These are phyloP conservation scores for Pseudogymnoascus sp. DNA, from an alignment of 2,329 filamentous ascomycete genomes.

Conservation along the genomic window DNA sequence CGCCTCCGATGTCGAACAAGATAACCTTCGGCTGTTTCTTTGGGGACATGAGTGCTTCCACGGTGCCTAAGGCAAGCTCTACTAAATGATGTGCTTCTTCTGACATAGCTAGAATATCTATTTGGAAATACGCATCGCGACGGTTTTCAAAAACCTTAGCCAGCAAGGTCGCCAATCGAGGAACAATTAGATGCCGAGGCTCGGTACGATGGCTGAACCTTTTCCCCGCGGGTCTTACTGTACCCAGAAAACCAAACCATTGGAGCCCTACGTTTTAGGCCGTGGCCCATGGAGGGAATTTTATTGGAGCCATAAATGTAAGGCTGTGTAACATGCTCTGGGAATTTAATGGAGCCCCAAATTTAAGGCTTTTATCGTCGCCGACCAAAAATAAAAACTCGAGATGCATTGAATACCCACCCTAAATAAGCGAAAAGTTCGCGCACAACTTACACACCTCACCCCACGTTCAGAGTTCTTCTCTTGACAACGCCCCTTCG, in stretches of 20 bases:
- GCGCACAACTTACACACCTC: constrained; percentile 10
- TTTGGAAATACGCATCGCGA: background rate
- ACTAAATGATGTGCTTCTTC: constrained; percentile 23
- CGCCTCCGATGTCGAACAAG: constrained; percentile 92
- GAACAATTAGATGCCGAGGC: constrained; percentile 14
- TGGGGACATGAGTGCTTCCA: constrained; percentile 31
- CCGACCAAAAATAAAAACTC: constrained; percentile 9
- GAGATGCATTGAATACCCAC: constrained; percentile 8
- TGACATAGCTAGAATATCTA: constrained; percentile 18
- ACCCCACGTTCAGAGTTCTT: constrained; percentile 15
- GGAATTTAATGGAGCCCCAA: background rate
- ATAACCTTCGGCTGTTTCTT: constrained; percentile 59
- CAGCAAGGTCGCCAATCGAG: constrained; percentile 8
- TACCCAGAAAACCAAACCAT: background rate
- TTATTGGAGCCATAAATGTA: background rate
- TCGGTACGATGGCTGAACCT: background rate
- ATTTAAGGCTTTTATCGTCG: background rate
- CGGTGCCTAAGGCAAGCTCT: constrained; percentile 22
- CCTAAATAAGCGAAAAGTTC: constrained; percentile 16
- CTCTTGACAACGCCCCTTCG: constrained; percentile 38
- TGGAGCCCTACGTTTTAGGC: constrained; percentile 2
- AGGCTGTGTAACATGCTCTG: background rate
- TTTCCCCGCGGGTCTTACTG: background rate
- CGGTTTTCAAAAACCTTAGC: background rate
- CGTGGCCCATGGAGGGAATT: background rate